phyloP scores from a whole-genome alignment of 768 basidiomycete species.

The Psilocybe azurescens region DNA sequence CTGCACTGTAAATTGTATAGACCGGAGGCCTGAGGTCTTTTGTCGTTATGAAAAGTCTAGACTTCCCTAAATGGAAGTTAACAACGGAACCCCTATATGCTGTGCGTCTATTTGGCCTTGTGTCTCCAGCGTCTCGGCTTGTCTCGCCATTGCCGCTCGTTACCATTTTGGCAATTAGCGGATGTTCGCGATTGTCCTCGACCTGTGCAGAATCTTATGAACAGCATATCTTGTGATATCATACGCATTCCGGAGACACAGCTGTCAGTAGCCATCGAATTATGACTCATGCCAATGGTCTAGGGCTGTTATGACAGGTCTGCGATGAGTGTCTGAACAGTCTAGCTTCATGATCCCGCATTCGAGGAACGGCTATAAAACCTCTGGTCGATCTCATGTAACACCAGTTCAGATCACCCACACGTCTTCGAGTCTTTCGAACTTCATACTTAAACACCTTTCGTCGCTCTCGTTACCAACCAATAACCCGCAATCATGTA shows the following conservation, averaged over 20 bases:
- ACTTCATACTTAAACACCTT: neutral
- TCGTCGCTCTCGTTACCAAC: neutral
- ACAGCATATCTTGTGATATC: neutral
- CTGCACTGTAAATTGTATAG: neutral
- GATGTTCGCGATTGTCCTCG: constrained; percentile 1
- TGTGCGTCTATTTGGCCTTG: neutral
- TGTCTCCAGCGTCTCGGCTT: neutral
- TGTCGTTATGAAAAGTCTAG: neutral
- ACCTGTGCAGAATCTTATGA: neutral
- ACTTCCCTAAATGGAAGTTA: neutral
- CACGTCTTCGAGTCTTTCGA: neutral
- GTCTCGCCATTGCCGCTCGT: constrained; percentile 2
- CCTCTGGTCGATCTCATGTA: neutral
- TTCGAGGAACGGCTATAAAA: constrained; percentile 2
- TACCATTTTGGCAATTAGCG: neutral
- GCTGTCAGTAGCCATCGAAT: neutral
- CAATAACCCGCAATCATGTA: constrained; percentile 8
- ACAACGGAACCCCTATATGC: neutral
- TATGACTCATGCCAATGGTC: neutral
- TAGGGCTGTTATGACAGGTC: neutral
- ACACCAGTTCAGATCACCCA: constrained; percentile 1
- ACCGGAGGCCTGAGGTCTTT: neutral
- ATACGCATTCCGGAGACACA: neutral
- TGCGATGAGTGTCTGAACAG: neutral
- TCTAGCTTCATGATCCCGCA: constrained; percentile 7